Conservation (phyloP, 495 filamentous ascomycete species). For the Penicillium longicatenatum region DNA sequence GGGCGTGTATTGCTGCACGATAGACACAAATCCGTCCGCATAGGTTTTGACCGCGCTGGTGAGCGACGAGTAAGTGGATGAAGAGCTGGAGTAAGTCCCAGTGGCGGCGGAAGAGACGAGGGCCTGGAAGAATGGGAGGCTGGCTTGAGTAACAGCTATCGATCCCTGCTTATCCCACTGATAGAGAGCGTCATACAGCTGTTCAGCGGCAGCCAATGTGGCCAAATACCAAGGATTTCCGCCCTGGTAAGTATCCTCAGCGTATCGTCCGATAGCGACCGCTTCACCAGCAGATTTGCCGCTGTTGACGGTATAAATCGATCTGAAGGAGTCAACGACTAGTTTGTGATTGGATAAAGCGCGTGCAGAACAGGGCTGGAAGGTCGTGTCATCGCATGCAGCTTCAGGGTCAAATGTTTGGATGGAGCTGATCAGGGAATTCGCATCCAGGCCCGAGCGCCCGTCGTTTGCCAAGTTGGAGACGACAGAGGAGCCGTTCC, state of each 20-base stretch:
- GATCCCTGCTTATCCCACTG: constrained; percentile 52
- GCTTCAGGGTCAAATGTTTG: constrained; percentile 51
- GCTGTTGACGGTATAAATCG: constrained; percentile 44
- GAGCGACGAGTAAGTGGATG: constrained; percentile 41
- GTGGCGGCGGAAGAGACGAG: constrained; percentile 36
- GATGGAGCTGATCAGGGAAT: constrained; percentile 49
- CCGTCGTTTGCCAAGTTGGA: constrained; percentile 45
- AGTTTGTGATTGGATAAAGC: constrained; percentile 54
- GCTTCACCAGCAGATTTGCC: constrained; percentile 47
- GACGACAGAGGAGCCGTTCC: constrained; percentile 46
- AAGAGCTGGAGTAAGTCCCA: constrained; percentile 40
- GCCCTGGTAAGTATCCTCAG: constrained; percentile 67
- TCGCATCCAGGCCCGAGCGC: constrained; percentile 49
- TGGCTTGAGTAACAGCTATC: constrained; percentile 45
- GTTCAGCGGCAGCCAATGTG: constrained; percentile 43
- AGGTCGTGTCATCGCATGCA: constrained; percentile 48
- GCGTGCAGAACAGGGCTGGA: constrained; percentile 52
- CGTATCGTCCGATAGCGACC: constrained; percentile 67
- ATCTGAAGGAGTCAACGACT: constrained; percentile 53
- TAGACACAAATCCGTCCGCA: constrained; percentile 50
- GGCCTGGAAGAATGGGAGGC: constrained; percentile 45
- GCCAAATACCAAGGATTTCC: constrained; percentile 59
- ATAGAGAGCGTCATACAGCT: constrained; percentile 44
- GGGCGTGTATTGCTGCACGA: constrained; percentile 51
- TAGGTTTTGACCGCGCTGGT: constrained; percentile 48